Conservation (phyloP, 305 asterid species). For the Fraxinus velutina region DNA sequence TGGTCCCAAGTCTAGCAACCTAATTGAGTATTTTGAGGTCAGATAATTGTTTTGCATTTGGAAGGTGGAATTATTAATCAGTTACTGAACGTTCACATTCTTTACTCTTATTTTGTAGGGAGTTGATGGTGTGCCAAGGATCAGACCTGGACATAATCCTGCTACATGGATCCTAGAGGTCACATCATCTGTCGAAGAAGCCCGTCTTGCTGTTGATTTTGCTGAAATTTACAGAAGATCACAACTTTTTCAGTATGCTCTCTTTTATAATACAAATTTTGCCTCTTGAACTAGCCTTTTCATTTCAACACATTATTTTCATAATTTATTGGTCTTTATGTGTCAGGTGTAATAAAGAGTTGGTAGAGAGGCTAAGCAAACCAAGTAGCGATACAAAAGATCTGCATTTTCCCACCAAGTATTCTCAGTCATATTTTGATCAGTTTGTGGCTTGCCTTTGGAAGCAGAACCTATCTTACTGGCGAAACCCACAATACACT, state of each 20-base stretch:
- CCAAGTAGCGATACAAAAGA: slow-evolving; percentile 71
- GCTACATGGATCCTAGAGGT: slow-evolving; percentile 98
- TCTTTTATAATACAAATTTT: slow-evolving; percentile 1
- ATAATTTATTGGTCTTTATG: slow-evolving; percentile 12
- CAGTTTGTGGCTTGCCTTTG: slow-evolving; percentile 85
- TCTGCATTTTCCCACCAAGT: slow-evolving; percentile 66
- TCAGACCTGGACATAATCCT: slow-evolving; percentile 84
- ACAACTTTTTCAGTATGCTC: slow-evolving; percentile 59
- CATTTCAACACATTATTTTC: slow-evolving; percentile 21
- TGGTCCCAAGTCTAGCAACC: slow-evolving; percentile 77
- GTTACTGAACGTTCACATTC: slow-evolving; percentile 13
- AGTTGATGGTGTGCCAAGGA: slow-evolving; percentile 70
- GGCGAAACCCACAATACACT: slow-evolving; percentile 98
- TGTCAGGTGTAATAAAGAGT: slow-evolving; percentile 61
- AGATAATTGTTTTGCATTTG: slow-evolving; percentile 10
- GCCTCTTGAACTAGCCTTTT: slow-evolving; percentile 1
- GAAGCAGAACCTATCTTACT: slow-evolving; percentile 91
- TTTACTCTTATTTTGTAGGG: slow-evolving; percentile 41
- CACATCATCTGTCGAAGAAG: slow-evolving; percentile 74
- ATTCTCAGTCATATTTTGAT: slow-evolving; percentile 52
- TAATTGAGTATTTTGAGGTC: slow-evolving; percentile 90
- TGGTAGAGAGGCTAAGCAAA: slow-evolving; percentile 81
- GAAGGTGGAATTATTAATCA: slow-evolving; percentile 18
- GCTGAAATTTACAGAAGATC: slow-evolving; percentile 81
- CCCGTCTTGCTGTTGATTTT: slow-evolving; percentile 78